Percentiles rank a stretch among this genome's conserved stretches.
These are phyloP conservation scores for Fusarium albosuccineum DNA, from an alignment of 2,329 filamentous ascomycete species.

Conservation along the genomic window DNA sequence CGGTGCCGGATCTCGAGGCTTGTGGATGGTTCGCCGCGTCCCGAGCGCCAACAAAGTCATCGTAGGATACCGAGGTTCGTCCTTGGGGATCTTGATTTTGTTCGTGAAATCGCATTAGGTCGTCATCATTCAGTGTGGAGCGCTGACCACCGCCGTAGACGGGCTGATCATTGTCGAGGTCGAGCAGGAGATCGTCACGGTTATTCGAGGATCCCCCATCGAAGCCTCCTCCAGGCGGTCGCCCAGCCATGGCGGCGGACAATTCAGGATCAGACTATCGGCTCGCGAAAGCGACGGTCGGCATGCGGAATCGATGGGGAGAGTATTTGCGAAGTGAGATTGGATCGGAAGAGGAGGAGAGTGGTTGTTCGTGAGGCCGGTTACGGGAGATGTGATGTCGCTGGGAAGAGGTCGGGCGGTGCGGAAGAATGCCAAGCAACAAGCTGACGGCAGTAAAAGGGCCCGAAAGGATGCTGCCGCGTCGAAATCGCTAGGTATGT, in stretches of 20 bases:
- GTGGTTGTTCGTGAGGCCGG: slow-evolving; percentile 13
- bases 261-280: slow-evolving; percentile 51
- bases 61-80: slow-evolving; percentile 91
- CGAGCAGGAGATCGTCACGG: slow-evolving; percentile 76
- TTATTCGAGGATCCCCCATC: slow-evolving; percentile 63
- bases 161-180: slow-evolving; percentile 78
- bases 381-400: slow-evolving; percentile 12
- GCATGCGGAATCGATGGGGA: slow-evolving; percentile 50
- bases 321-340: slow-evolving; percentile 17
- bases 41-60: slow-evolving; percentile 87
- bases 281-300: slow-evolving; percentile 44
- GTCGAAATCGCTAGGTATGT: slow-evolving; percentile 23
- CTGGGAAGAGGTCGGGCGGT: slow-evolving; percentile 30
- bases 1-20: slow-evolving; percentile 56
- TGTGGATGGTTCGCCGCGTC: slow-evolving; percentile 62
- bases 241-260: slow-evolving; percentile 71
- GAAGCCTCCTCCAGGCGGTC: slow-evolving; percentile 62
- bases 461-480: slow-evolving; percentile 18
- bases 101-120: slow-evolving; percentile 81
- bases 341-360: slow-evolving; percentile 5
- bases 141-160: slow-evolving; percentile 81
- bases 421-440: slow-evolving; percentile 37
- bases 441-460: slow-evolving; percentile 33
- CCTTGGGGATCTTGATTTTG: slow-evolving; percentile 74
- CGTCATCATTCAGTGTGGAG: slow-evolving; percentile 84